Base-by-base conservation (phyloP, 208 protist species). In the Acanthamoeba lenticulata region DNA sequence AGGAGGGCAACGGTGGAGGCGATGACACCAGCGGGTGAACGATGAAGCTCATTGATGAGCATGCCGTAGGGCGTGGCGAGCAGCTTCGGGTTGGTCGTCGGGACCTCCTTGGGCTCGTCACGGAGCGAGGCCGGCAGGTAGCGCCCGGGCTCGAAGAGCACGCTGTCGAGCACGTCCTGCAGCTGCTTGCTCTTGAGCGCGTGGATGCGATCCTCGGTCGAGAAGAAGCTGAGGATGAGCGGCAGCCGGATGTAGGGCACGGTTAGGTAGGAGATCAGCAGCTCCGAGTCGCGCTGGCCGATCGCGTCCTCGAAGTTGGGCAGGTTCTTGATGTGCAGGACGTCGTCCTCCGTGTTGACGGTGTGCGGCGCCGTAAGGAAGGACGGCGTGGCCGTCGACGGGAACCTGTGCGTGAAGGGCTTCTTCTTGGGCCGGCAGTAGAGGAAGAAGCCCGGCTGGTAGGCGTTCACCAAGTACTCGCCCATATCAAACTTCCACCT, bases 121-220 rank as follows among this genome's bases (percentile, higher is more conserved):
- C 79, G 79, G 29, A 77, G 57, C 15, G 34, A 32, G 27, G 52
- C 17, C 27, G 95, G 95, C 74, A 97, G 95, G 93, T 97, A 98
- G 29, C 94, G 93, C 15, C 96, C 97, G 17, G 98, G 98, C 95
- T 99, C 98, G 86, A 99, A 99, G 57, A 99, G 89, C 5, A 97
- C 97, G 21, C 97, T 96, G 34, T 98, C 98, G 45, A 99, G 95
- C 42, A 99, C 90, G n/a, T 95, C 83, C 86, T 96, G 97, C 95
- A 98, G 94, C 92, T 94, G 42, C 49, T 55, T 67, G 86, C 69
- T 86, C 36, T 86, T 67, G 19, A 97, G 95, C 36, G 92, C 21
- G 94, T 97, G 96, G 88, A 98, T 94, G 86, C 98, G 97, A 95
- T 98, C 98, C 91, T 98, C 95, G 40, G 97, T 97, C 45, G 97